These are phyloP conservation scores for Phytophthora constricta DNA, from an alignment of 352 stramenopile species.

Conservation along the genomic window DNA sequence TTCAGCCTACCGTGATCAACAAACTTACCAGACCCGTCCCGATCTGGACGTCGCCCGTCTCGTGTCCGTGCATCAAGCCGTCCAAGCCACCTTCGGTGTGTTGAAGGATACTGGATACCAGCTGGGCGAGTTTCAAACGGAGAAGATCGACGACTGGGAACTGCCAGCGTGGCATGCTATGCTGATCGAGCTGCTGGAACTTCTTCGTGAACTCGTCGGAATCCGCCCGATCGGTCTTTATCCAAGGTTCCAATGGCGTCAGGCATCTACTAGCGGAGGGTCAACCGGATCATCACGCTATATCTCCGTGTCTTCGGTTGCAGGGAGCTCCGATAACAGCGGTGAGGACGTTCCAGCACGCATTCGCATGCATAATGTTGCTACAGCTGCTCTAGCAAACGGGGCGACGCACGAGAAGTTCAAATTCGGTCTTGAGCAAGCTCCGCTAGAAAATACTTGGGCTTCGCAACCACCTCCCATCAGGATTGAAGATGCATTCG, in stretches of 20 bases:
- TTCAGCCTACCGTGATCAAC: not conserved
- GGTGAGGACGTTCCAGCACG: not conserved
- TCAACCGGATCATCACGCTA: not conserved
- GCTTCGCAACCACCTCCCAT: not conserved
- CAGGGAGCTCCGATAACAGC: not conserved
- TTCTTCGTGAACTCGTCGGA: not conserved
- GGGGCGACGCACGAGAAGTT: too few species aligned
- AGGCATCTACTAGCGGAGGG: not conserved
- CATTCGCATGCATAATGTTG: too few species aligned
- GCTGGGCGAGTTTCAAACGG: slow-evolving; percentile 11
- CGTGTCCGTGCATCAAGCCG: not conserved
- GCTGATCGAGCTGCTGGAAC: not conserved
- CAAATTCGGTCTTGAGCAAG: not conserved
- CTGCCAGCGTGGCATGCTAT: not conserved
- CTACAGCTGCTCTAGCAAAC: too few species aligned
- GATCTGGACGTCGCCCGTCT: not conserved
- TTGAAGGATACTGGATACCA: not conserved
- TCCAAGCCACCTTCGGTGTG: not conserved
- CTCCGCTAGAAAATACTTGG: not conserved
- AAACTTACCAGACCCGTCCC: not conserved
- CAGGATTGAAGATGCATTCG: not conserved
- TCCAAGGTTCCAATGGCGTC: too few species aligned
- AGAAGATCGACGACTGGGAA: slow-evolving; percentile 16
- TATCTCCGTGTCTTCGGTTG: not conserved
- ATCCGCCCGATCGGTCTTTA: not conserved